phyloP scores from a whole-genome alignment of 2,329 filamentous ascomycete genomes.

The Alternaria sp. region DNA sequence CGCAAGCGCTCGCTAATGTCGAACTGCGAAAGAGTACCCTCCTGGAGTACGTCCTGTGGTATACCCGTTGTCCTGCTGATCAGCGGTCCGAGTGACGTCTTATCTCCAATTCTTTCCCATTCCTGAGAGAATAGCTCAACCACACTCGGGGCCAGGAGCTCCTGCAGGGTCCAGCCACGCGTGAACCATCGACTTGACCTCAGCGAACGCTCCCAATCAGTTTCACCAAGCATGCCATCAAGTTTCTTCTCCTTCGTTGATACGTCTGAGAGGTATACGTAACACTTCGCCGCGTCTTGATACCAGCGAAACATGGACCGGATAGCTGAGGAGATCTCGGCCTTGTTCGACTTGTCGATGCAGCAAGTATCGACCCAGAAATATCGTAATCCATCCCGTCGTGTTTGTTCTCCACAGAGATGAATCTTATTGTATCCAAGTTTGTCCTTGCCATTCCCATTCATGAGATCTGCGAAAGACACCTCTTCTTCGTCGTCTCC shows the following conservation, averaged over 20 bases:
- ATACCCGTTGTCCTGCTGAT: too few species aligned
- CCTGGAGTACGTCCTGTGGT: rapidly evolving
- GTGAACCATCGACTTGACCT: background rate
- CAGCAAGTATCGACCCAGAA: background rate
- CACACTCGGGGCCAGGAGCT: background rate
- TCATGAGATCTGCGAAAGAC: rapidly evolving
- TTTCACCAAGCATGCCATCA: background rate
- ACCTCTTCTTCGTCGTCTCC: too few species aligned
- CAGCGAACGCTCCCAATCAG: rapidly evolving
- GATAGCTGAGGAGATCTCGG: background rate
- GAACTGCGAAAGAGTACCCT: background rate
- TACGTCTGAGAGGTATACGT: background rate
- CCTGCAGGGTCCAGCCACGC: too few species aligned
- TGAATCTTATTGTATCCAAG: background rate
- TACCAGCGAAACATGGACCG: conserved; percentile 8
- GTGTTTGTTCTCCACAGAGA: background rate
- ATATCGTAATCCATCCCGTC: background rate
- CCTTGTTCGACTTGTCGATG: background rate
- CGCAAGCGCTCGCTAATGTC: background rate
- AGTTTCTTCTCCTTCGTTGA: background rate
- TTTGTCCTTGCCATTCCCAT: background rate
- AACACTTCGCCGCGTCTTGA: background rate
- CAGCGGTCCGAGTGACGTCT: background rate
- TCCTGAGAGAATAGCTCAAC: conserved; percentile 28
- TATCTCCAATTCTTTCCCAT: conserved; percentile 19